phyloP scores from a whole-genome alignment of 129 eudicot species.

The Artemisia tridentata region DNA sequence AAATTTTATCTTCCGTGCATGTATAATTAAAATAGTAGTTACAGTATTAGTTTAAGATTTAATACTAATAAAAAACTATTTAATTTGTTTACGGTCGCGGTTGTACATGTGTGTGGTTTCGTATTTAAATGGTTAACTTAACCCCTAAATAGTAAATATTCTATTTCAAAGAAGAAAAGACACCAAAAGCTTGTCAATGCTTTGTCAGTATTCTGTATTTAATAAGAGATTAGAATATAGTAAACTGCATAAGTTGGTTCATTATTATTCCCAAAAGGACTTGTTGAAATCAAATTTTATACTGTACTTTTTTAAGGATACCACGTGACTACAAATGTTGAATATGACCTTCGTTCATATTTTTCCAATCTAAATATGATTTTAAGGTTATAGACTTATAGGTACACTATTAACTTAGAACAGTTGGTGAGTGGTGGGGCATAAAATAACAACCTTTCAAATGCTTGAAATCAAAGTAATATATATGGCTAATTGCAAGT shows the following conservation, averaged over 20 bases:
- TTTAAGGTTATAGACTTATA: background rate
- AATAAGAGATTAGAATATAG: slow-evolving; percentile 16
- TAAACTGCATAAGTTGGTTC: background rate
- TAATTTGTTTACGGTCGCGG: background rate
- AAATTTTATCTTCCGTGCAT: too few species aligned
- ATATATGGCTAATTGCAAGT: too few species aligned
- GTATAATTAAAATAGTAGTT: too few species aligned
- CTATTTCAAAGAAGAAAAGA: slow-evolving; percentile 8
- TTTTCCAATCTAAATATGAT: background rate
- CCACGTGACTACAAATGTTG: slow-evolving; percentile 30
- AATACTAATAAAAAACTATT: too few species aligned
- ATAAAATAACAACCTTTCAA: slow-evolving; percentile 3
- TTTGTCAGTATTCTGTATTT: background rate
- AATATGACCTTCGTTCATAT: slow-evolving; percentile 15
- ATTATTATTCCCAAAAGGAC: too few species aligned
- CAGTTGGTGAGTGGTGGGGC: slow-evolving; percentile 8
- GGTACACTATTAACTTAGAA: background rate
- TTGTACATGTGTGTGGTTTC: background rate
- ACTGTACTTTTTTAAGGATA: background rate
- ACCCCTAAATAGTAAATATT: slow-evolving; percentile 10
- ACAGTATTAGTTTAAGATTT: too few species aligned
- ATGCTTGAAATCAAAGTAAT: slow-evolving; percentile 15
- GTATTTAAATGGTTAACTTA: background rate
- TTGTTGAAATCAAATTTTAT: slow-evolving; percentile 10
- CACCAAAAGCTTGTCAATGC: background rate